phyloP scores from a whole-genome alignment of 495 filamentous ascomycete genomes.

The Penicillium chermesinum region DNA sequence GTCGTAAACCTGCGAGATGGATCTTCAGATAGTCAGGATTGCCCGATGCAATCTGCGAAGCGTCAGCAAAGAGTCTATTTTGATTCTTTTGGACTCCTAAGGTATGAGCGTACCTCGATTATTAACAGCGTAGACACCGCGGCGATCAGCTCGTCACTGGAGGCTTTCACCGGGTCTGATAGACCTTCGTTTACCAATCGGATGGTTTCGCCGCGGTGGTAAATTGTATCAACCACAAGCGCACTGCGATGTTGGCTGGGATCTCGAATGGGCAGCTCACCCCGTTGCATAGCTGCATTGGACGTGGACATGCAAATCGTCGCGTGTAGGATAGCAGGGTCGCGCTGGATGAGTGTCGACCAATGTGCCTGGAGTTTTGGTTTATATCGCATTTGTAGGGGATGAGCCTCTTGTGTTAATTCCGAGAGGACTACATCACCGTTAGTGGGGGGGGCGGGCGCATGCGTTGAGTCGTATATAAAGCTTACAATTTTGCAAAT shows the following conservation, averaged over 20 bases:
- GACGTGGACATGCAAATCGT: constrained; percentile 42
- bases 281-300: constrained; percentile 34
- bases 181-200: constrained; percentile 41
- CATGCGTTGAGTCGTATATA: neutral
- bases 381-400: constrained; percentile 36
- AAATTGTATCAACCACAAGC: constrained; percentile 40
- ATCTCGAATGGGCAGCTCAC: constrained; percentile 37
- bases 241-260: constrained; percentile 30
- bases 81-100: neutral
- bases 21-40: constrained; percentile 44
- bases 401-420: constrained; percentile 38
- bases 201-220: constrained; percentile 45
- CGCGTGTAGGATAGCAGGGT: constrained; percentile 40
- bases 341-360: constrained; percentile 34
- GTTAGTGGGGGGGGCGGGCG: constrained; percentile 5
- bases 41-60: constrained; percentile 37
- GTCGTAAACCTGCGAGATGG: constrained; percentile 42
- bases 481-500: constrained; percentile 39
- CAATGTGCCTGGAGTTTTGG: constrained; percentile 39
- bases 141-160: constrained; percentile 43
- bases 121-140: constrained; percentile 43
- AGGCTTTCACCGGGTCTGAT: constrained; percentile 38
- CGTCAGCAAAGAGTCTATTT: constrained; percentile 9
- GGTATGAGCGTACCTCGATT: constrained; percentile 45
- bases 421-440: constrained; percentile 33